Conservation (phyloP, 164 flowering plant species). For the Macadamia integrifolia region DNA sequence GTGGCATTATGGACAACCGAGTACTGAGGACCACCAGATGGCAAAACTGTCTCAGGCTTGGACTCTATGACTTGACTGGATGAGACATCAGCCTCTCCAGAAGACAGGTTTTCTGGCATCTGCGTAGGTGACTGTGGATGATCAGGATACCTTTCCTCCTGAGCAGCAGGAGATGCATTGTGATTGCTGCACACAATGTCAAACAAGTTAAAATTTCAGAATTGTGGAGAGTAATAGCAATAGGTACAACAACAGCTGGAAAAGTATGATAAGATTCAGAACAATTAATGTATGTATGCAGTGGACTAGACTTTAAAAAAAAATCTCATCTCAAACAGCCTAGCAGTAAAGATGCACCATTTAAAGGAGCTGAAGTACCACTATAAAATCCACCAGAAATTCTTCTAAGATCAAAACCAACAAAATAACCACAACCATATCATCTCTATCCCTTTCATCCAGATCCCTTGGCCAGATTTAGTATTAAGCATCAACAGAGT, state of each 20-base stretch:
- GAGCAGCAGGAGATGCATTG: slow-evolving; percentile 26
- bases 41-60: slow-evolving; percentile 43
- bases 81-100: slow-evolving; percentile 39
- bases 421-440: not conserved
- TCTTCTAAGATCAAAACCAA: no score
- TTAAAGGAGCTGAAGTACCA: not conserved
- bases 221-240: not conserved
- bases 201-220: not conserved
- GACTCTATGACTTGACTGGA: slow-evolving; percentile 36
- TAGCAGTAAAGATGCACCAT: not conserved
- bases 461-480: no score
- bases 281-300: not conserved
- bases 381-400: no score
- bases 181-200: slow-evolving; percentile 35
- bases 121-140: slow-evolving; percentile 34
- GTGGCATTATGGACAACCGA: slow-evolving; percentile 51
- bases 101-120: slow-evolving; percentile 32
- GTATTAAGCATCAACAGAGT: no score
- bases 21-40: slow-evolving; percentile 48
- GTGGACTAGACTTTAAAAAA: not conserved
- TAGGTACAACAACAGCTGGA: not conserved
- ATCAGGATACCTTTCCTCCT: slow-evolving; percentile 40
- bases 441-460: not conserved
- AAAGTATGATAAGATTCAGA: not conserved
- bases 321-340: not conserved